Percentiles rank a stretch among this genome's conserved stretches.
Evolutionary conservation across 768 basidiomycete genomes (phyloP).

Genomic region (Daedalea quercina): DNA sequence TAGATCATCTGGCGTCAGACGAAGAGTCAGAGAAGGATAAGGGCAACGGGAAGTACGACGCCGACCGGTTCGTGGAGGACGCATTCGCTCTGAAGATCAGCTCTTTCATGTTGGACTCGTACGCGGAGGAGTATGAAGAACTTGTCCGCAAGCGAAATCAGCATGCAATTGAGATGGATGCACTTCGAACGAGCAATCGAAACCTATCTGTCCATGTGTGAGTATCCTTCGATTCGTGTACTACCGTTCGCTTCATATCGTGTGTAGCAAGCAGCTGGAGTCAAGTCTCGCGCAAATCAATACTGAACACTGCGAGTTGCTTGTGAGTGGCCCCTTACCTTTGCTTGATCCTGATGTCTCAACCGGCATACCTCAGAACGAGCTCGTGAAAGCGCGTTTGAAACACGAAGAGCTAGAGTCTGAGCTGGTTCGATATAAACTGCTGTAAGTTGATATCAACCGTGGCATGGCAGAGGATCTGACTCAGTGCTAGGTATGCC

Average conservation of each 20-base stretch:
- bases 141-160: slow-evolving; percentile 69
- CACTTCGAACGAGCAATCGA: slow-evolving; percentile 74
- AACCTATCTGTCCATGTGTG: slow-evolving; percentile 73
- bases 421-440: slow-evolving; percentile 91
- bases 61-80: slow-evolving; percentile 83
- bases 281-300: slow-evolving; percentile 71
- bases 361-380: slow-evolving; percentile 45
- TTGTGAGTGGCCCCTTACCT: slow-evolving; percentile 33
- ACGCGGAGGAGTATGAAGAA: slow-evolving; percentile 85
- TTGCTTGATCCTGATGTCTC: slow-evolving; percentile 13
- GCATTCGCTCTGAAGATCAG: slow-evolving; percentile 83
- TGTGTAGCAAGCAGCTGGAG: slow-evolving; percentile 72
- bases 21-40: slow-evolving; percentile 2
- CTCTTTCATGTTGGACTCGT: slow-evolving; percentile 92
- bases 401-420: slow-evolving; percentile 90
- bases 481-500: slow-evolving; percentile 34
- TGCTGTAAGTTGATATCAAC: slow-evolving; percentile 52
- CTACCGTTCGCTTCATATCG: not conserved
- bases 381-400: slow-evolving; percentile 83
- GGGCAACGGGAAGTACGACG: slow-evolving; percentile 39
- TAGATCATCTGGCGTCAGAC: not conserved
- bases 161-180: slow-evolving; percentile 80
- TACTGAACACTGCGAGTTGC: slow-evolving; percentile 70
- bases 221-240: slow-evolving; percentile 24
- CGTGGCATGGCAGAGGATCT: not conserved